Evolutionary conservation across 2,329 filamentous ascomycete genomes (phyloP), one percentile per base, ranked within the genome.

Genomic region (Beauveria scarabaeidicola): DNA sequence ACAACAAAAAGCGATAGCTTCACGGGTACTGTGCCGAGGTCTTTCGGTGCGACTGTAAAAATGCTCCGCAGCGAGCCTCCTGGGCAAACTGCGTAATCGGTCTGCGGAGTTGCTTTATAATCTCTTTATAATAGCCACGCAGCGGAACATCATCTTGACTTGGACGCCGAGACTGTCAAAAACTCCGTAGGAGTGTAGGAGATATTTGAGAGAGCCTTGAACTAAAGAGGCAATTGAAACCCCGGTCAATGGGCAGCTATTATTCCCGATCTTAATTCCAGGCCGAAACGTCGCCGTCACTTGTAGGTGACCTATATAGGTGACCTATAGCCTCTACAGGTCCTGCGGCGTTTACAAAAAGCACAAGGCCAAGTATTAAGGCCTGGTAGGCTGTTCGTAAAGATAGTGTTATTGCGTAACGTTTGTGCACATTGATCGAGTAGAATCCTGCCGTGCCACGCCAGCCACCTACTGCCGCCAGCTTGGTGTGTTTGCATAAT

Each of bases 51-150:
- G 27, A 50, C 17, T 10, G 17, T 3, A n/a, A 0, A 21, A 36
- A 11, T 36, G 32, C 32, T 36, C 32, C 32, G 32, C 32, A 36
- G 4, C 6, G 1, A 36, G 32, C 32, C 32, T 36, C 32, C 10
- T 11, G 32, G 43, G 43, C n/a, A 23, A 48, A 8, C 44, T 29
- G 21, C 19, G 10, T 44, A 19, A n/a, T 29, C 15, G 15, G 3
- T 27, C n/a, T 46, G 52, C 52, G 52, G 40, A 46, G 52, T 46
- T 46, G 41, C 52, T 55, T 55, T 25, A 46, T 46, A 46, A 25
- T 46, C 36, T 27, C 52, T 55, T 55, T 25, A 46, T 46, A 46
- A 25, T 25, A 19, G 15, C 7, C 27, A 32, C 17, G 8, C 11
- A n/a, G 52, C 40, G 40, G 52, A 44, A 21, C 9, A 44, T 1